Evolutionary conservation across 2,329 filamentous ascomycete species (phyloP).

Genomic region (Claviceps fusiformis): DNA sequence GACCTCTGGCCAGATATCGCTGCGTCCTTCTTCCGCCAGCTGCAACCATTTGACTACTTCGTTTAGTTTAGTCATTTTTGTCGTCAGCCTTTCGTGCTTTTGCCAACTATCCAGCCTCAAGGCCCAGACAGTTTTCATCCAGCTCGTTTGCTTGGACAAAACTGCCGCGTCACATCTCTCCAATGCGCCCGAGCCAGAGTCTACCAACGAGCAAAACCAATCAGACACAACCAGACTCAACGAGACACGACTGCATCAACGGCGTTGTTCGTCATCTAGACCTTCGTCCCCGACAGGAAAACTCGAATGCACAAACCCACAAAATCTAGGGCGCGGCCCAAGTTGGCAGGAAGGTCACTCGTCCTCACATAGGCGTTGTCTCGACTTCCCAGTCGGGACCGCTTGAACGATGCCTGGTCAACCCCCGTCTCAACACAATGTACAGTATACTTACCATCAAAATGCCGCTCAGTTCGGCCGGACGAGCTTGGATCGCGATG

Average conservation of each 20-base stretch:
- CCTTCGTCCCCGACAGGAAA: slow-evolving; percentile 5
- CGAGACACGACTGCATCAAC: neutral
- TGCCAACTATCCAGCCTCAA: neutral
- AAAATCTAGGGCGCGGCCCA: slow-evolving; percentile 24
- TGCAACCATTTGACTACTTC: neutral
- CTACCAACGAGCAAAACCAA: neutral
- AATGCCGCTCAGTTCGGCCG: slow-evolving; percentile 17
- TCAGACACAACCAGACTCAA: neutral
- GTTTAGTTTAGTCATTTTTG: too few species aligned
- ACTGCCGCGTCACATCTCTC: neutral
- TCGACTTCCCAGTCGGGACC: slow-evolving; percentile 17
- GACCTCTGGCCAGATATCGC: neutral
- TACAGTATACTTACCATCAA: slow-evolving; percentile 20
- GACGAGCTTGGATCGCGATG: slow-evolving; percentile 43
- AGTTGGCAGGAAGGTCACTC: slow-evolving; percentile 21
- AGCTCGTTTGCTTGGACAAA: neutral
- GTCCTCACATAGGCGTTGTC: slow-evolving; percentile 21
- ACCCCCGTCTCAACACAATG: slow-evolving; percentile 21
- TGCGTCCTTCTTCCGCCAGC: neutral
- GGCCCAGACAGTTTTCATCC: neutral
- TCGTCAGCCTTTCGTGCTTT: neutral
- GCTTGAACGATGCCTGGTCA: slow-evolving; percentile 18
- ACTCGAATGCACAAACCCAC: slow-evolving; percentile 23
- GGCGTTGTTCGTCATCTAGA: neutral
- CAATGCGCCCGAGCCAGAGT: slow-evolving; percentile 1